These are phyloP conservation scores for Trypethelium eluteriae DNA, from an alignment of 495 filamentous ascomycete genomes.

Conservation along the genomic window DNA sequence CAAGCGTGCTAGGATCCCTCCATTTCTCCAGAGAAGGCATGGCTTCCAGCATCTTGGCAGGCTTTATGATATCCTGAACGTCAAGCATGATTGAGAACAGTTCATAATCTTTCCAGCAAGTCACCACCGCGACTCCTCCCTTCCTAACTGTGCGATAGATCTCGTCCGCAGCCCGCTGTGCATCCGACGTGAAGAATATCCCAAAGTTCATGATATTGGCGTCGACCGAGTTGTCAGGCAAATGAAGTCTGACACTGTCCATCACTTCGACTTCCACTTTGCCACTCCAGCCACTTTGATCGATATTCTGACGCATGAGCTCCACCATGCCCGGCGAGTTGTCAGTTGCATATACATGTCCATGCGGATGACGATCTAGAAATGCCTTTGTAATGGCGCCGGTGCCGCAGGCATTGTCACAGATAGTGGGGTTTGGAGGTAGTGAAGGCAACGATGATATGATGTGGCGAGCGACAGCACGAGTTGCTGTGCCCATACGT, in stretches of 20 bases:
- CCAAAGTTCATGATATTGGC: constrained; percentile 34
- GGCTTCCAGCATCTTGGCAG: background rate
- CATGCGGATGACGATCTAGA: background rate
- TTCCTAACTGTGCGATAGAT: constrained; percentile 36
- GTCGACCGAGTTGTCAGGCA: background rate
- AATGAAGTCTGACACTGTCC: background rate
- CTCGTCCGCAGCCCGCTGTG: constrained; percentile 26
- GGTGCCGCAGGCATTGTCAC: background rate
- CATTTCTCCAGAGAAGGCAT: background rate
- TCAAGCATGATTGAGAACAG: background rate
- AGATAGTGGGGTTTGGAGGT: background rate
- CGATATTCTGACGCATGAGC: background rate
- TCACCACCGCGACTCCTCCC: constrained; percentile 33
- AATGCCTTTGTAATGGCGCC: background rate
- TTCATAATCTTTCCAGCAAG: constrained; percentile 28
- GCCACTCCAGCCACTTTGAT: background rate
- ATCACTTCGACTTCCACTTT: background rate
- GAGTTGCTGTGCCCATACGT: background rate
- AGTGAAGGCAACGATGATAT: background rate
- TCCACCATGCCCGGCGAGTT: background rate
- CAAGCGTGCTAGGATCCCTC: background rate
- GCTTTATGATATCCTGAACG: background rate
- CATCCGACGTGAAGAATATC: constrained; percentile 33
- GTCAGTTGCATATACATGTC: background rate
- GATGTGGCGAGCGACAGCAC: background rate